These are phyloP conservation scores for Chamaecyparis obtusa DNA, from an alignment of 75 land plant species.

Conservation along the genomic window DNA sequence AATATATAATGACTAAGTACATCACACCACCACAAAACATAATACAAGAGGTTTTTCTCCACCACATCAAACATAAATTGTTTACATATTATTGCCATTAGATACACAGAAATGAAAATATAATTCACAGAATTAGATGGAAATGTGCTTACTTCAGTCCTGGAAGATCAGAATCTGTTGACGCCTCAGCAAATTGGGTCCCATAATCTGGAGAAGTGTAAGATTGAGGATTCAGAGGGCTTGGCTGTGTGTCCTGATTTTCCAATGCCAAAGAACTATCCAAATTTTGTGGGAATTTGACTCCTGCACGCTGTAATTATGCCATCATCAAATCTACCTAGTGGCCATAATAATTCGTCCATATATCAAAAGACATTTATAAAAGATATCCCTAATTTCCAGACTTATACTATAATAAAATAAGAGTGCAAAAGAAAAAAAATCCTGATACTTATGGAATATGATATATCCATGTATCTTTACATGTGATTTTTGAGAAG, in stretches of 20 bases:
- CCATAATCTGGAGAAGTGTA: not conserved
- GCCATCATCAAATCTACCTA: not conserved
- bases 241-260: not conserved
- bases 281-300: conserved; percentile 1
- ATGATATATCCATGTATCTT: not conserved
- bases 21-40: not conserved
- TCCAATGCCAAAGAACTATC: not conserved
- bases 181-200: not conserved
- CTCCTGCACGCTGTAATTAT: conserved; percentile 13
- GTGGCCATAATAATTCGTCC: not conserved
- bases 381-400: not conserved
- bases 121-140: not conserved
- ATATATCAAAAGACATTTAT: not conserved
- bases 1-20: not conserved
- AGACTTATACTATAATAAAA: not conserved
- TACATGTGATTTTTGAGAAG: not conserved
- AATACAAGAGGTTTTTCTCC: too few relatives aligned
- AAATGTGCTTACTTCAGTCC: conserved; percentile 5
- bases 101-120: not conserved
- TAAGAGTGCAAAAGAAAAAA: not conserved
- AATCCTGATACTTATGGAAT: not conserved
- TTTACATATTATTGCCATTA: not conserved
- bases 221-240: not conserved
- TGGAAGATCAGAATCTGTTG: not conserved
- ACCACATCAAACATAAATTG: not conserved